Base-by-base conservation (phyloP, 805 yeast genomes). In the Barnettozyma wickerhamii region DNA sequence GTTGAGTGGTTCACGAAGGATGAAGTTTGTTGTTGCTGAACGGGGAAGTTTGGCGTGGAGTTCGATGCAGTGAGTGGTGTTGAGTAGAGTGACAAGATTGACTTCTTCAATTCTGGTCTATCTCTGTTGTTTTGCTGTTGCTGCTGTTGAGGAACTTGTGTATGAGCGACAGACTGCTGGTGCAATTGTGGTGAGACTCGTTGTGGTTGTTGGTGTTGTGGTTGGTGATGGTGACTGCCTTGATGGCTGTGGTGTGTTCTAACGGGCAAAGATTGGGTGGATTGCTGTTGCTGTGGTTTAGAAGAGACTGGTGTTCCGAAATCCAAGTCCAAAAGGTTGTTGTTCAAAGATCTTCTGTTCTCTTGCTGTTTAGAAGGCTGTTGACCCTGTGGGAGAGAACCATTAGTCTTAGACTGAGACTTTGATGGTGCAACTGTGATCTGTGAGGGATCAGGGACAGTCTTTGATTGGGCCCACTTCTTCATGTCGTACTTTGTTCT, bases 401-500 rank as follows among this genome's bases (percentile, higher is more conserved):
- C 28, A n/a, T n/a, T n/a, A n/a, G n/a, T n/a, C n/a, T n/a, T n/a
- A n/a, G n/a, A n/a, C n/a, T n/a, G n/a, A n/a, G n/a, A n/a, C n/a
- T n/a, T n/a, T n/a, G n/a, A n/a, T n/a, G n/a, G n/a, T n/a, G n/a
- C n/a, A n/a, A n/a, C 51, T 15, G 50, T 23, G 14, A 28, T 28
- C 4, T 17, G 34, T 7, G 40, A 37, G 13, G 91, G 88, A 51
- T 81, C 80, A 2, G 90, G 88, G 14, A 80, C 59, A 10, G 59
- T 57, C 5, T 66, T 21, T n/a, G 79, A 67, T 9, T 71, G 64
- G 2, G 74, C 79, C 99, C 99, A 93, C 56, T 90, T 84, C 63
- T 82, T 87, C 65, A 83, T 59, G 51, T 89, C 97, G 60, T 93
- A 93, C 62, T 93, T 93, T 10, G 95, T 89, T 53, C 93, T 74